Percentiles rank a stretch among this genome's conserved stretches.
phyloP scores from a whole-genome alignment of 495 filamentous ascomycete species.

The Oleoguttula mirabilis region DNA sequence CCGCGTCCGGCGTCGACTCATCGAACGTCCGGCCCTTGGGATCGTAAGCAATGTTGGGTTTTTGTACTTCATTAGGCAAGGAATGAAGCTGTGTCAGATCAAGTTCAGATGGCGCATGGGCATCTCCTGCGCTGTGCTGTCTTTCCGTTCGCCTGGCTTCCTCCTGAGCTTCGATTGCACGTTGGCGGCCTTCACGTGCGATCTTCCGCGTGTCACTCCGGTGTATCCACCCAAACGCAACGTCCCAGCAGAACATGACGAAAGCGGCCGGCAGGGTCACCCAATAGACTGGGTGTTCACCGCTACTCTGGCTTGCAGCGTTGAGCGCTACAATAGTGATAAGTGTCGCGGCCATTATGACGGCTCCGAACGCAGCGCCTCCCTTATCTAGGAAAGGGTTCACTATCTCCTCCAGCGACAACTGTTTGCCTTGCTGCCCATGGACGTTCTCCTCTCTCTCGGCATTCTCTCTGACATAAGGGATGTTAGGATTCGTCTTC shows the following conservation, averaged over 20 bases:
- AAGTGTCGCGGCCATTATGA: conserved; percentile 50
- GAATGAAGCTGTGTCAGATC: not conserved
- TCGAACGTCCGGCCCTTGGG: not conserved
- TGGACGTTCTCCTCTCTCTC: conserved; percentile 41
- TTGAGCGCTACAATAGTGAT: conserved; percentile 48
- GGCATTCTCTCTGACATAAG: conserved; percentile 42
- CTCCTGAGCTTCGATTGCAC: no score
- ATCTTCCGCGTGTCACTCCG: conserved; percentile 48
- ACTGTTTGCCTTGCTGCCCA: conserved; percentile 35
- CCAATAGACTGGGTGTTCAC: conserved; percentile 44
- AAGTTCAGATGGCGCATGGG: not conserved
- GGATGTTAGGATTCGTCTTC: conserved; percentile 57
- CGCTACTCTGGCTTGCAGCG: conserved; percentile 35
- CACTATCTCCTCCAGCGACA: conserved; percentile 56
- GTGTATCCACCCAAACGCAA: conserved; percentile 45
- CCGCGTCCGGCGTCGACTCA: not conserved
- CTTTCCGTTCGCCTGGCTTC: conserved; percentile 35
- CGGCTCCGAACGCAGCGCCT: conserved; percentile 46
- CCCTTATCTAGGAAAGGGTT: conserved; percentile 55
- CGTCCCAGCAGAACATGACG: conserved; percentile 51
- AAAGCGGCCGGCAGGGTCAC: conserved; percentile 51
- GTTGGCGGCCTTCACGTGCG: conserved; percentile 40
- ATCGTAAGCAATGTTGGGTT: no score
- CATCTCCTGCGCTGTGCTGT: conserved; percentile 1
- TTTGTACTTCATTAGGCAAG: not conserved